Evolutionary conservation across 2,329 filamentous ascomycete species (phyloP), one percentile per base, ranked within the genome.

Genomic region (Claviceps pazoutovae): DNA sequence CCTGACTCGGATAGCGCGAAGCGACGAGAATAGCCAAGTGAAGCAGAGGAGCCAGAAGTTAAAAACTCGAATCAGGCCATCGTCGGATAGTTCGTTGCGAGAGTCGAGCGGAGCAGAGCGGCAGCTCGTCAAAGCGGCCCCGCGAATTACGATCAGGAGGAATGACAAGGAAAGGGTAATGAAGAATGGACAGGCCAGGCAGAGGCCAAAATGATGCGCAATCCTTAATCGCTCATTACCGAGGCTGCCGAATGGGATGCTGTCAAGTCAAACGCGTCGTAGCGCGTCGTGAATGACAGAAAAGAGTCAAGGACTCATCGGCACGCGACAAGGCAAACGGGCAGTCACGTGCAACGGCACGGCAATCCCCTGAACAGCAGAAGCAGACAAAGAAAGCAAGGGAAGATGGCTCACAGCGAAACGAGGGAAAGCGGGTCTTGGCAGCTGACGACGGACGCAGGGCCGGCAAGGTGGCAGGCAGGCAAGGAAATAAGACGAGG

Each of bases 331-430:
- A n/a, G 46, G 48, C 26, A n/a, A 46, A 60, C 60, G 58, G 57
- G 60, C 51, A 56, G 54, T 60, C 61, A 62, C 60, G 59, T 62
- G 59, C 14, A 41, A 38, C 19, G 36, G 9, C 14, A 21, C 21
- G 21, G 47, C n/a, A n/a, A 9, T n/a, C 38, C 7, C 37, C 17
- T 41, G 5, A 41, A 41, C 38, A 34, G 9, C 30, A 34, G 30
- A 34, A 34, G 9, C 30, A 34, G 30, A 34, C 30, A 34, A 34
- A 34, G 30, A 34, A 34, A 11, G 38, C 38, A 17, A n/a, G 9
- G 38, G 38, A 8, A 41, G 14, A n/a, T n/a, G n/a, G 30, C 30
- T 34, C 30, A 8, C 30, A 34, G 9, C 9, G 30, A 34, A n/a
- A 41, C 8, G 38, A 41, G 38, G 38, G 38, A 41, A n/a, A 41